Base-by-base conservation (phyloP, 805 yeast species). In the Wickerhamomyces sydowiorum region DNA sequence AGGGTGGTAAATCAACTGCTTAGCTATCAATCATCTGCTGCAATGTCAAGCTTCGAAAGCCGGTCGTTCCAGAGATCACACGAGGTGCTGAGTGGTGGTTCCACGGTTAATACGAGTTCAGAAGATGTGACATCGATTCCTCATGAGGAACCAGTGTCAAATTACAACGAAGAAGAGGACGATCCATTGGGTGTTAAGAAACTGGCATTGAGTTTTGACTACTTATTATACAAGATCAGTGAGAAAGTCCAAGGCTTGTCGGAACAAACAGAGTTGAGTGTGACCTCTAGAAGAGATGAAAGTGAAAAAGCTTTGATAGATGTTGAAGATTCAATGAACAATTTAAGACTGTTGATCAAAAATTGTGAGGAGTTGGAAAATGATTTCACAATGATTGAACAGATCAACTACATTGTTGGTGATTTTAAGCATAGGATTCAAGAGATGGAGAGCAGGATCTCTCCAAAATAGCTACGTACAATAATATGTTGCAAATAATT, bases 101-200 rank as follows among this genome's bases (percentile, higher is more conserved):
- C 37, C 12, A n/a, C 28, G 5, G 28, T 7, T 7, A 34, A 34
- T n/a, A 22, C 39, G 20, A 7, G 27, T 15, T 14, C 29, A 12
- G 47, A 31, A 5, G 32, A 32, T 15, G 38, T 7, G 37, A 35
- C n/a, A 45, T 46, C 15, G 50, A 44, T n/a, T 3, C 23, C 5
- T 7, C 28, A 28, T 5, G 18, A 22, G 17, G 17, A 38, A 7
- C 25, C 23, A 24, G 30, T 13, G 17, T 22, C 32, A 7, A 12
- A 36, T 5, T 53, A 52, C 24, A 44, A 48, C 18, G 59, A 53
- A 14, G 64, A 60, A 5, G 66, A 61, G 5, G 75, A 72, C 20
- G 90, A 84, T 59, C 87, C 88, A 1, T 62, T 84, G 21, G 76
- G 80, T 12, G 69, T 84, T 15, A 74, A 77, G 50, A 70, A 73